Percentiles rank a stretch among this genome's conserved stretches.
Evolutionary conservation across 768 basidiomycete species (phyloP).

Genomic region (Boletus sp.): DNA sequence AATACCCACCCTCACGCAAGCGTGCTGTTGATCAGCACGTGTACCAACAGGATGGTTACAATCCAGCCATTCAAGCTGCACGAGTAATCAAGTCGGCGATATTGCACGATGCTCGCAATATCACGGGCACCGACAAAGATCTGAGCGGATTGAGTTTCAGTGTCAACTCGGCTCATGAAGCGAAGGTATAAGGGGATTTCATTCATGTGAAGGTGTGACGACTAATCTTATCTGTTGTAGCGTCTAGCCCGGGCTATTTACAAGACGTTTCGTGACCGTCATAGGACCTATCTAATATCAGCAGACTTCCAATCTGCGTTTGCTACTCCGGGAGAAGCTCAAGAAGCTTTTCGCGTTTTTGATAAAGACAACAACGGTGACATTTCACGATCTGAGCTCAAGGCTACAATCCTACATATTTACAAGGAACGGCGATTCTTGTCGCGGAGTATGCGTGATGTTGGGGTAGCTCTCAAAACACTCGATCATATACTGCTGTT

Average conservation of each 20-base stretch:
- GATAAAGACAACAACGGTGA: conserved; percentile 78
- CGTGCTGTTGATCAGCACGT: conserved; percentile 17
- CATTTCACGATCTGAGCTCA: conserved; percentile 72
- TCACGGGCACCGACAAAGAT: conserved; percentile 48
- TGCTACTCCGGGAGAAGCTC: conserved; percentile 49
- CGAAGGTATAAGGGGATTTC: conserved; percentile 45
- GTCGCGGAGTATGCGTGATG: conserved; percentile 74
- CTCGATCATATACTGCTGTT: conserved; percentile 62
- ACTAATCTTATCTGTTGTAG: conserved; percentile 30
- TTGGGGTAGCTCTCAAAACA: conserved; percentile 60
- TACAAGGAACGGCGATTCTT: conserved; percentile 80
- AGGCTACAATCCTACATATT: conserved; percentile 59
- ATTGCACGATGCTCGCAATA: conserved; percentile 72
- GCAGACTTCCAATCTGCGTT: conserved; percentile 72
- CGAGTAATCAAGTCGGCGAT: conserved; percentile 66
- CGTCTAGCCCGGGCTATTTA: conserved; percentile 68
- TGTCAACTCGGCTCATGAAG: conserved; percentile 57
- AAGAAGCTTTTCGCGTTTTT: conserved; percentile 70
- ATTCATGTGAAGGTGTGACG: background rate
- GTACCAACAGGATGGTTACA: conserved; percentile 33
- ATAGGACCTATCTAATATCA: conserved; percentile 59
- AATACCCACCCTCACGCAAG: conserved; percentile 38
- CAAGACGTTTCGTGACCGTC: conserved; percentile 52
- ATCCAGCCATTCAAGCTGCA: conserved; percentile 52
- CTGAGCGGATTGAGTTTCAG: conserved; percentile 47